Base-by-base conservation (phyloP, 2,329 filamentous ascomycete genomes). In the Phaeosphaeriaceae sp. region DNA sequence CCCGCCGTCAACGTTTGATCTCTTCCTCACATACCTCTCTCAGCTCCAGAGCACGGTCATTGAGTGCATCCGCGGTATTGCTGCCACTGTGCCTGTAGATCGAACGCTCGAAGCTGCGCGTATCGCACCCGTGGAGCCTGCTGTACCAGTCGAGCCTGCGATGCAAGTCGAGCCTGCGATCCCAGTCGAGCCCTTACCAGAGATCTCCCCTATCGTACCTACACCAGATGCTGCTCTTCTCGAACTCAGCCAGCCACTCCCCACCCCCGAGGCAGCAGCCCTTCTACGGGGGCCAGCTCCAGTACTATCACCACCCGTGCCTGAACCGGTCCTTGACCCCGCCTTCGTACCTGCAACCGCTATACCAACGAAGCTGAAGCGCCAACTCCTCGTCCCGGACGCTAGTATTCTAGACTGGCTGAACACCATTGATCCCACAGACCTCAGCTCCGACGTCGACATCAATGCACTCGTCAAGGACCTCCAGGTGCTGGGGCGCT, bases 41-140 rank as follows among this genome's bases (percentile, higher is more conserved):
- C 24, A 36, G 13, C 25, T 55, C 3, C 24, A 50, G 19, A 50
- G 20, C 7, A 55, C 40, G 19, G 53, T 51, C 24, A 55, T 55
- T 19, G 53, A 55, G 22, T 55, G 53, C 19, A 55, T 55, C 19
- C 53, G 53, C n/a, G 24, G 31, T 19, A 11, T 55, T 19, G 48
- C 40, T 7, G 25, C 24, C 10, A 44, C n/a, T 3, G 9, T 11
- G 13, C 53, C 36, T 6, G 45, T n/a, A 24, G 22, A 41, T 27
- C 45, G 10, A 27, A 17, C 21, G 4, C 13, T 17, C 11, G 15
- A 3, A 47, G 17, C 21, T 9, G 20, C 45, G 11, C 21, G 13
- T 17, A 10, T 47, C 21, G 20, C 20, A 19, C 17, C 41, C 13
- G n/a, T 15, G 7, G 31, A 36, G 31, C 31, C 31, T 13, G 31